Base-by-base conservation (phyloP, 208 protist genomes). In the Hexamita inflata region DNA sequence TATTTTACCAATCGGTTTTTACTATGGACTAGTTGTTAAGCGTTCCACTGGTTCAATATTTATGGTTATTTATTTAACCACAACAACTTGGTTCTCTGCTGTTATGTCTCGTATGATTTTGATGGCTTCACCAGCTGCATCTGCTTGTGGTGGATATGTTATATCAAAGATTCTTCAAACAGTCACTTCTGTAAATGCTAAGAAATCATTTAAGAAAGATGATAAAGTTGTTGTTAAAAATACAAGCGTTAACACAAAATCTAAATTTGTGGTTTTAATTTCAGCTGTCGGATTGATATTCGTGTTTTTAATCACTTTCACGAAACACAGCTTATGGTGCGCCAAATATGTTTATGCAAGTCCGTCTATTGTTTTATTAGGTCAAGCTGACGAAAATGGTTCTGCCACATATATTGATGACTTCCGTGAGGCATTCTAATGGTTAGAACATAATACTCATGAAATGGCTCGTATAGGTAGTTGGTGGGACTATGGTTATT, bases 71-170 rank as follows among this genome's bases (percentile, higher is more conserved):
- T 94, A 94, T 77, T 83, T 79, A 49, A 53, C 93, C 7, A 85
- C 84, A 1, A 75, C 85, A 1, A 81, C 88, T 0, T 95, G 94
- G 77, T 95, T 95, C 75, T 77, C 90, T 40, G 86, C 81, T n/a
- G 85, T 89, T 35, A 91, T 91, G 88, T 78, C 90, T 53, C 86
- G 90, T 81, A 80, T 95, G 19, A 91, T 95, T 76, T 77, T 95
- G 0, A 87, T 94, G 0, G 74, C 95, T 0, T 82, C 92, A 0
- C 92, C 92, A 45, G 82, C 85, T 29, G 81, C 84, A 0, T 90
- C 80, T 77, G 74, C 93, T 34, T 58, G 94, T n/a, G 67, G 74
- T 53, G 80, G 66, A 35, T 87, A 92, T 76, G 89, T 77, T 53
- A 74, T 92, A 24, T 77, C 74, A 28, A 59, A 35, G 40, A 59